Evolutionary conservation across 345 rosid species (phyloP).

Genomic region (Xanthoceras sorbifolium): DNA sequence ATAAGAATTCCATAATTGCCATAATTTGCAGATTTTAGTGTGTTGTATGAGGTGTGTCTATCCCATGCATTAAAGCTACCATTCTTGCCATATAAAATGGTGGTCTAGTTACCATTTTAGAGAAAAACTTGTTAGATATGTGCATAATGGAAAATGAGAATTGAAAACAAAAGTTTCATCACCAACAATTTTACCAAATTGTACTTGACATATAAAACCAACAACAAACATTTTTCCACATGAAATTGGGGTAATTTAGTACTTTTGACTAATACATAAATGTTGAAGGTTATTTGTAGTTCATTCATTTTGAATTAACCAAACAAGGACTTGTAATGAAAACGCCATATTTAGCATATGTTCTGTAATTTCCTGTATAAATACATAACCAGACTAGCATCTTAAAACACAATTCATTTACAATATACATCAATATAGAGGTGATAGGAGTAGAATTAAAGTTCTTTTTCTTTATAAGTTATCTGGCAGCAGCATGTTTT

Average conservation of each 20-base stretch:
- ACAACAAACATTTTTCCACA: background rate
- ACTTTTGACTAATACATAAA: background rate
- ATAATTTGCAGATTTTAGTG: constrained; percentile 10
- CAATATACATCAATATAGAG: background rate
- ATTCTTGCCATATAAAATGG: background rate
- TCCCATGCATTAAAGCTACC: constrained; percentile 24
- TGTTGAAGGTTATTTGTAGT: background rate
- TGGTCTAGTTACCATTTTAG: background rate
- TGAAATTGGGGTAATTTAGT: background rate
- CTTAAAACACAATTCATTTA: background rate
- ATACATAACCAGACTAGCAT: constrained; percentile 8
- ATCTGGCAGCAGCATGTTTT: too few species aligned
- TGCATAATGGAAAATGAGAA: too few species aligned
- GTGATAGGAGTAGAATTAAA: constrained; percentile 8
- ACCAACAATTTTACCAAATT: background rate
- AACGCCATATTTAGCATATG: constrained; percentile 4
- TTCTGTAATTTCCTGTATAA: constrained; percentile 10
- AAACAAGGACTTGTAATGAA: background rate
- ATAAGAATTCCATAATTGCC: constrained; percentile 25
- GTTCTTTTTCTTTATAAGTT: background rate
- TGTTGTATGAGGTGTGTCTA: background rate
- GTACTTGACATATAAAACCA: background rate
- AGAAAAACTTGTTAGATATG: too few species aligned
- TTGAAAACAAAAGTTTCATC: too few species aligned
- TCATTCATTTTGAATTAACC: background rate